Evolutionary conservation across 202 grass and related monocot genomes (phyloP).

Genomic region (Zizania palustris): DNA sequence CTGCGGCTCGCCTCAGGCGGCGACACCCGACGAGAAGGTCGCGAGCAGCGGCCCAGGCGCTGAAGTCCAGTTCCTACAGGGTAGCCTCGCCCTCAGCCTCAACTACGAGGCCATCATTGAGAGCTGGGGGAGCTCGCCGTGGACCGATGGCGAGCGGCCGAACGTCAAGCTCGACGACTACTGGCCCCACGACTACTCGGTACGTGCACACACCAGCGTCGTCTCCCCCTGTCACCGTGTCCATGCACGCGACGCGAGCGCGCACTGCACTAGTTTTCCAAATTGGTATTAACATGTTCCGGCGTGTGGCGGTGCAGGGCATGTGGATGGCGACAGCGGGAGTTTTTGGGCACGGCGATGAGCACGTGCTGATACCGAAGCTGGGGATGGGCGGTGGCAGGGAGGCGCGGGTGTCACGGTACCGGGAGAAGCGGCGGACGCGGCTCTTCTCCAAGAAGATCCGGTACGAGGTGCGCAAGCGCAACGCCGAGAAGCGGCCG

Average conservation of each 20-base stretch:
- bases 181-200: conserved; percentile 67
- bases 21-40: conserved; percentile 44
- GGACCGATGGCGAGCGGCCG: conserved; percentile 67
- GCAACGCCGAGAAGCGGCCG: conserved; percentile 95
- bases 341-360: conserved; percentile 26
- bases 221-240: neutral
- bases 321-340: conserved; percentile 48
- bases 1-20: conserved; percentile 53
- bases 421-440: conserved; percentile 92
- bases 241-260: neutral
- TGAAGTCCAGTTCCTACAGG: conserved; percentile 11
- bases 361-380: conserved; percentile 24
- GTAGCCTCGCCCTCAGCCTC: conserved; percentile 60
- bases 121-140: conserved; percentile 75
- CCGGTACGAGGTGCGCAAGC: conserved; percentile 95
- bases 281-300: neutral
- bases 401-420: conserved; percentile 82
- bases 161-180: conserved; percentile 53
- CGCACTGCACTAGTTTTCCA: too few species aligned
- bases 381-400: conserved; percentile 51
- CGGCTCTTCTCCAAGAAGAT: conserved; percentile 99
- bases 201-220: conserved; percentile 7
- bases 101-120: conserved; percentile 87
- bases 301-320: conserved; percentile 30
- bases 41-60: conserved; percentile 1